These are phyloP conservation scores for Tricholoma sp. DNA, from an alignment of 768 basidiomycete genomes.

Conservation along the genomic window DNA sequence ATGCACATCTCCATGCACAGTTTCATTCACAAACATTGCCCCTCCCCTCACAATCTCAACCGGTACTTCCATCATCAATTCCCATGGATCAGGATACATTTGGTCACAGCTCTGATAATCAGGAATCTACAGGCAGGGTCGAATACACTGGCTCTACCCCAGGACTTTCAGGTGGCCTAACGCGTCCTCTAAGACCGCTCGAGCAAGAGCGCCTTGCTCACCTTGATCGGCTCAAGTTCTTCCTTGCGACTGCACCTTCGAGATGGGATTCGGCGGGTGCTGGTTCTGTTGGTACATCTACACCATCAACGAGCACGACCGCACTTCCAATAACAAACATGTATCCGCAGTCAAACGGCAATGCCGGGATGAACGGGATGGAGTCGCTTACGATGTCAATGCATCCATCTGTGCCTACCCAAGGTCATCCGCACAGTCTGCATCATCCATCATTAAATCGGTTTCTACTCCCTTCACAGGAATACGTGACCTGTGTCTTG, in stretches of 20 bases:
- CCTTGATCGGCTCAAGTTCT: conserved; percentile 82
- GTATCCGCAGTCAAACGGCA: conserved; percentile 7
- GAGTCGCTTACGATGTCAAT: conserved; percentile 7
- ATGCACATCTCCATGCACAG: conserved; percentile 39
- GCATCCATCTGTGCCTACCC: conserved; percentile 9
- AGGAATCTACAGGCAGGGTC: conserved; percentile 5
- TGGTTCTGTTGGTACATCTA: conserved; percentile 18
- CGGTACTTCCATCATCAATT: neutral
- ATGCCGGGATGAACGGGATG: neutral
- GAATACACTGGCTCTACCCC: conserved; percentile 19
- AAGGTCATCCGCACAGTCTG: conserved; percentile 38
- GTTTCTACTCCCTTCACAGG: conserved; percentile 83
- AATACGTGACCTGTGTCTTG: conserved; percentile 85
- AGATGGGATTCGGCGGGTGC: conserved; percentile 52
- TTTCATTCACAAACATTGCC: conserved; percentile 31
- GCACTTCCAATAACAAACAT: conserved; percentile 1
- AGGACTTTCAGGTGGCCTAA: conserved; percentile 37
- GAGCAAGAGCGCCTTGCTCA: conserved; percentile 72
- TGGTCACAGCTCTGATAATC: neutral
- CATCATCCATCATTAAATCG: conserved; percentile 78
- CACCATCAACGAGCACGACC: conserved; percentile 13
- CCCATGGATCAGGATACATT: conserved; percentile 8
- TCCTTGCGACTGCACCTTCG: conserved; percentile 80
- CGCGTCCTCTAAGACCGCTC: conserved; percentile 52
- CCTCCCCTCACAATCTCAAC: conserved; percentile 10